Evolutionary conservation across 73 alveolate species (phyloP).

Genomic region (Blepharisma stoltei): DNA sequence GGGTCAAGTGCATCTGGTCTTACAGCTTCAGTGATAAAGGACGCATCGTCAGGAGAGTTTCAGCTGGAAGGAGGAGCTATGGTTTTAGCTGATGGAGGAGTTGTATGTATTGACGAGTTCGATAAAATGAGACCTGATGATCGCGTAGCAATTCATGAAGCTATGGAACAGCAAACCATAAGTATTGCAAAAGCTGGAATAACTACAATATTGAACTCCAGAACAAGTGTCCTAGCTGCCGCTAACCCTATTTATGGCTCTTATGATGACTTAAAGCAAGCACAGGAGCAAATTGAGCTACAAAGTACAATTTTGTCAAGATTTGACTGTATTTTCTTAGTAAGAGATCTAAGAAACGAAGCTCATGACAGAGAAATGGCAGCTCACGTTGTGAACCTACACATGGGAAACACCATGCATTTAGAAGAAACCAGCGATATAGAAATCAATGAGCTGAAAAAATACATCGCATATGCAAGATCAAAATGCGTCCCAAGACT

Average conservation of each 20-base stretch:
- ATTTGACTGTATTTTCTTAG: conserved; percentile 98
- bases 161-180: conserved; percentile 99
- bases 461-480: conserved; percentile 93
- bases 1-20: conserved; percentile 99
- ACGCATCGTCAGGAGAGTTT: conserved; percentile 77
- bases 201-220: conserved; percentile 94
- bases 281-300: conserved; percentile 97
- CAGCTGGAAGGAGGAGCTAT: conserved; percentile 99
- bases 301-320: conserved; percentile 98
- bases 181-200: conserved; percentile 99
- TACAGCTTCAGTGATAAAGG: conserved; percentile 93
- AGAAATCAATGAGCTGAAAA: conserved; percentile 74
- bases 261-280: conserved; percentile 95
- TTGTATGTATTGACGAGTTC: conserved; percentile 99
- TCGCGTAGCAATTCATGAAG: conserved; percentile 99
- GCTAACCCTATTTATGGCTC: conserved; percentile 99
- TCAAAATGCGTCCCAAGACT: conserved; percentile 80
- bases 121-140: conserved; percentile 99
- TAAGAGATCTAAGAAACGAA: conserved; percentile 94
- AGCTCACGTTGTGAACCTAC: conserved; percentile 91
- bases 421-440: conserved; percentile 49
- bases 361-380: conserved; percentile 94
- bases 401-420: conserved; percentile 47
- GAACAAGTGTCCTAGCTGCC: conserved; percentile 99
- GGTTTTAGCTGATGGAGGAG: conserved; percentile 99